These are phyloP conservation scores for Mucor sp. DNA, from an alignment of 371 early-diverging fungal species.

Conservation along the genomic window DNA sequence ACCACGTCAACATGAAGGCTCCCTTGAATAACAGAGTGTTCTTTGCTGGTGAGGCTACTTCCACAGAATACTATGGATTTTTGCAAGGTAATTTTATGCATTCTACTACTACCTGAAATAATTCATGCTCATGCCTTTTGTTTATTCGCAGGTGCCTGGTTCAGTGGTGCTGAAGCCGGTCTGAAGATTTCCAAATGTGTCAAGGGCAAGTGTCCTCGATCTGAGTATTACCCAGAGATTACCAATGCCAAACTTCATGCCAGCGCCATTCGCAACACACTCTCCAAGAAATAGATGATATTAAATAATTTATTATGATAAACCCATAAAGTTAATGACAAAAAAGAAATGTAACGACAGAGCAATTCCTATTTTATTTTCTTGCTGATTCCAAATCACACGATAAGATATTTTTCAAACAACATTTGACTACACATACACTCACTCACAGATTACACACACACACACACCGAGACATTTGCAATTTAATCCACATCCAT, in stretches of 20 bases:
- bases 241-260: slow-evolving; percentile 24
- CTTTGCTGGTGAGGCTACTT: slow-evolving; percentile 53
- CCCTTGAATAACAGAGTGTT: slow-evolving; percentile 40
- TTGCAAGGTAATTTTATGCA: slow-evolving; percentile 22
- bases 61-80: slow-evolving; percentile 42
- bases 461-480: neutral
- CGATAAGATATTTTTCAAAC: neutral
- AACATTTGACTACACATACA: neutral
- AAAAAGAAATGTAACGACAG: neutral
- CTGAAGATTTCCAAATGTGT: slow-evolving; percentile 28
- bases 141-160: slow-evolving; percentile 54
- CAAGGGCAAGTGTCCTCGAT: slow-evolving; percentile 25
- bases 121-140: too few species aligned
- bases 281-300: neutral
- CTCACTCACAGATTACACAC: neutral
- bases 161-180: slow-evolving; percentile 38
- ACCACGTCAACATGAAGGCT: slow-evolving; percentile 51
- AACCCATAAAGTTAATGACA: neutral
- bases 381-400: neutral
- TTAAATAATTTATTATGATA: neutral
- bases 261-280: slow-evolving; percentile 11
- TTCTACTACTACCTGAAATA: too few species aligned
- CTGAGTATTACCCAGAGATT: slow-evolving; percentile 39
- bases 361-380: neutral
- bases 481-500: slow-evolving; percentile 36